These are phyloP conservation scores for Colletotrichum truncatum DNA, from an alignment of 2,329 filamentous ascomycete genomes.

Conservation along the genomic window DNA sequence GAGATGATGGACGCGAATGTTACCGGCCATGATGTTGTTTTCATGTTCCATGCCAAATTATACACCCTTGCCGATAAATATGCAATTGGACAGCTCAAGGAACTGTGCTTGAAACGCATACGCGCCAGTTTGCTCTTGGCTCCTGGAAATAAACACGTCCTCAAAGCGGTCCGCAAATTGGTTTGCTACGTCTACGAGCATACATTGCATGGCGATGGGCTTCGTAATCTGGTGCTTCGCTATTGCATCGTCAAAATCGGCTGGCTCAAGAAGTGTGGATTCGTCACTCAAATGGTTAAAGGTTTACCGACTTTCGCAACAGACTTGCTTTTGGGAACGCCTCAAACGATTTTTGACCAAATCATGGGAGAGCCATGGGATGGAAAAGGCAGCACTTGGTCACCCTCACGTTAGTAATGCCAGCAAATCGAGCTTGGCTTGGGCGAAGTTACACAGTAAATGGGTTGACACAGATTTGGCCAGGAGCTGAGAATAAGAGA, in stretches of 20 bases:
- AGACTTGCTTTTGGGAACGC: neutral
- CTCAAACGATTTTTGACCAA: too few relatives aligned
- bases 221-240: neutral
- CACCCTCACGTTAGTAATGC: too few relatives aligned
- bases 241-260: neutral
- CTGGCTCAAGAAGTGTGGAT: neutral
- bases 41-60: neutral
- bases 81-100: neutral
- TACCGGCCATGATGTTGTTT: neutral
- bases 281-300: neutral
- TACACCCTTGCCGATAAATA: neutral
- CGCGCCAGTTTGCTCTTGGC: neutral
- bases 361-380: too few relatives aligned
- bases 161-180: neutral
- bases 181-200: neutral
- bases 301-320: neutral
- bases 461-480: too few relatives aligned
- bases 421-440: too few relatives aligned
- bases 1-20: neutral
- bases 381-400: too few relatives aligned
- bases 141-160: rapidly evolving
- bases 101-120: neutral
- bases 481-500: too few relatives aligned
- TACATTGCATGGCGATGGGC: neutral
- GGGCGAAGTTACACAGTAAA: too few relatives aligned